phyloP scores from a whole-genome alignment of 192 early-diverging fungal genomes.

The Spinellus fusiger region DNA sequence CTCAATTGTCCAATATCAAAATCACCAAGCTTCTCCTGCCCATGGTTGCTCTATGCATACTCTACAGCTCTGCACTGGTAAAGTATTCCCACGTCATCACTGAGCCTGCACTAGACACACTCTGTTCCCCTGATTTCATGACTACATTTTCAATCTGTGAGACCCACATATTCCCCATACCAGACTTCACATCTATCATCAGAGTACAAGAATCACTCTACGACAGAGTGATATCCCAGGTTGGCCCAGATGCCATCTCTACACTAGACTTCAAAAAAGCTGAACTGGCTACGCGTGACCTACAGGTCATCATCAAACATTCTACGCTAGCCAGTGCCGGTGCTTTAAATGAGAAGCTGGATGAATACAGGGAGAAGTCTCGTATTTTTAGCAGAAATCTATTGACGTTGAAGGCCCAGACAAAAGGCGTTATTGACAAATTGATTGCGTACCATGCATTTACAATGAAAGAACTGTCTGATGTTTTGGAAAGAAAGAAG shows the following conservation, averaged over 20 bases:
- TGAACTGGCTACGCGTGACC: slow-evolving; percentile 43
- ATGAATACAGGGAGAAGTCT: slow-evolving; percentile 33
- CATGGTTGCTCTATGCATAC: no score
- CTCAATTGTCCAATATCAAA: no score
- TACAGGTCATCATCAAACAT: slow-evolving; percentile 44
- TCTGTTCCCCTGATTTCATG: no score
- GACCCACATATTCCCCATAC: slow-evolving; percentile 20
- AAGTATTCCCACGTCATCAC: no score
- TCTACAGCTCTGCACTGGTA: no score
- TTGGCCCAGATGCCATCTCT: slow-evolving; percentile 22
- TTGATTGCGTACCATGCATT: slow-evolving; percentile 45
- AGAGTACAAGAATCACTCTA: slow-evolving; percentile 41
- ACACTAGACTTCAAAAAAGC: slow-evolving; percentile 40
- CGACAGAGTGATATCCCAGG: slow-evolving; percentile 31
- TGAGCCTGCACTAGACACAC: no score
- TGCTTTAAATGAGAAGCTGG: slow-evolving; percentile 32
- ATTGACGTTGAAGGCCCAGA: slow-evolving; percentile 41
- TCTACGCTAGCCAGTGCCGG: slow-evolving; percentile 28
- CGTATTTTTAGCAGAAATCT: slow-evolving; percentile 34
- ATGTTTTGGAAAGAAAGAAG: slow-evolving; percentile 24
- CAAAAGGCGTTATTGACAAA: slow-evolving; percentile 46
- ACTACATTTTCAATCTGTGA: not conserved
- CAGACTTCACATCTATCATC: slow-evolving; percentile 44
- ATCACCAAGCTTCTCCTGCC: no score
- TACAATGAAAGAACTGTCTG: slow-evolving; percentile 26